These are phyloP conservation scores for Boletus vermiculosoides DNA, from an alignment of 768 basidiomycete genomes.

Conservation along the genomic window DNA sequence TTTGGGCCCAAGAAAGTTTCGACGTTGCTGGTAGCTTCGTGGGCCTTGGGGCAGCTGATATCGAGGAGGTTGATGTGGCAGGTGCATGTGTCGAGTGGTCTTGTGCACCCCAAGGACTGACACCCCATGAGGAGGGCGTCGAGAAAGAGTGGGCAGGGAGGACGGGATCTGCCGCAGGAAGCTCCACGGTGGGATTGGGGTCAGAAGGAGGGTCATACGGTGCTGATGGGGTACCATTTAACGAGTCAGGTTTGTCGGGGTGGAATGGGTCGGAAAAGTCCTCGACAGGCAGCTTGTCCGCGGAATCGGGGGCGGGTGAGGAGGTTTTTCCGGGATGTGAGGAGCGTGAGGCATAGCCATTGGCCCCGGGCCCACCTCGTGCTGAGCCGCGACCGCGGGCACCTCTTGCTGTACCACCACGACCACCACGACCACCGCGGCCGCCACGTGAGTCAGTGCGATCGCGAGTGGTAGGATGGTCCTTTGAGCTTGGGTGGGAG, in stretches of 20 bases:
- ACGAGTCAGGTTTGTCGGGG: slow-evolving; percentile 15
- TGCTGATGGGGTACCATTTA: slow-evolving; percentile 13
- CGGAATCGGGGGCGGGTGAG: slow-evolving; percentile 36
- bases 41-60: slow-evolving; percentile 27
- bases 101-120: slow-evolving; percentile 31
- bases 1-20: slow-evolving; percentile 84
- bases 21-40: slow-evolving; percentile 65
- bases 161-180: slow-evolving; percentile 9
- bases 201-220: slow-evolving; percentile 18
- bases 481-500: slow-evolving; percentile 47
- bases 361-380: slow-evolving; percentile 36
- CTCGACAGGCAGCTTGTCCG: slow-evolving; percentile 25
- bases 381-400: slow-evolving; percentile 39
- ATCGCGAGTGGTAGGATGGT: slow-evolving; percentile 32
- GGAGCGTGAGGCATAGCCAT: slow-evolving; percentile 33
- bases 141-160: slow-evolving; percentile 18
- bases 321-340: slow-evolving; percentile 28
- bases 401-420: slow-evolving; percentile 54
- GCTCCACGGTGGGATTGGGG: slow-evolving; percentile 13
- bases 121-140: slow-evolving; percentile 37
- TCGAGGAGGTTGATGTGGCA: slow-evolving; percentile 14
- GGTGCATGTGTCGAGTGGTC: slow-evolving; percentile 39
- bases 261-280: slow-evolving; percentile 16
- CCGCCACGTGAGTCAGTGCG: slow-evolving; percentile 52
- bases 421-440: slow-evolving; percentile 59